Conservation (phyloP, 352 stramenopile genomes). For the Globisporangium cederbergense region DNA sequence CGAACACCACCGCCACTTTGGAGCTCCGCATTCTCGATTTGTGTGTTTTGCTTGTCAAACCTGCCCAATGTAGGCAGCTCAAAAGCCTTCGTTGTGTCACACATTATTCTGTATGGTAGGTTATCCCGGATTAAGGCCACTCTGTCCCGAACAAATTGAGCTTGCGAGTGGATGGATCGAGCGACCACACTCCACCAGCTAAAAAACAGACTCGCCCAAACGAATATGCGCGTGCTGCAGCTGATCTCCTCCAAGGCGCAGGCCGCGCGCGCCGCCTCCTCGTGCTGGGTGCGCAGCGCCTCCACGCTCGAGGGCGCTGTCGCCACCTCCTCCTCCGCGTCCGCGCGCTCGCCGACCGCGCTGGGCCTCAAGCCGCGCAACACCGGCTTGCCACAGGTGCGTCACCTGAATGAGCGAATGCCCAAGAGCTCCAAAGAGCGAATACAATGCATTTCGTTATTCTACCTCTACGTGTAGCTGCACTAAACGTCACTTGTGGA, state of each 20-base stretch:
- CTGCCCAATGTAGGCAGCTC: background rate
- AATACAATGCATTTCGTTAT: background rate
- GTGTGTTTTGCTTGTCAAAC: constrained; percentile 10
- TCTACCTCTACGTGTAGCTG: background rate
- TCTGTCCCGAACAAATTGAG: background rate
- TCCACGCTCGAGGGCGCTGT: constrained; percentile 33
- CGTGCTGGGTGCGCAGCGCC: constrained; percentile 39
- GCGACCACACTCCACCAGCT: constrained; percentile 4
- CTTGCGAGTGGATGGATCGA: constrained; percentile 12
- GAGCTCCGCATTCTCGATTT: constrained; percentile 8
- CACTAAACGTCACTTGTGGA: background rate
- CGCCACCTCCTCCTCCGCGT: constrained; percentile 1
- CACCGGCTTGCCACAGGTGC: constrained; percentile 48
- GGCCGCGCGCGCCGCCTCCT: constrained; percentile 29
- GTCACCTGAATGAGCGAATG: background rate
- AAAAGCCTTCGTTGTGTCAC: background rate
- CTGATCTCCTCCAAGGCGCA: constrained; percentile 24
- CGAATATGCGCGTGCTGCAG: constrained; percentile 41
- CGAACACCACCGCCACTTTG: constrained; percentile 9
- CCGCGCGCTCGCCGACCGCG: constrained; percentile 55
- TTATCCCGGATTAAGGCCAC: background rate
- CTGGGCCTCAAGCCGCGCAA: constrained; percentile 62
- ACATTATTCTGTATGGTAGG: background rate
- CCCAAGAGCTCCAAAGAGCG: background rate
- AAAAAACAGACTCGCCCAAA: constrained; percentile 6